A percentile compares a stretch with the other conserved stretches of the same genome.
Evolutionary conservation across 2,329 filamentous ascomycete genomes (phyloP).

Genomic region (Cladosporium sp.): DNA sequence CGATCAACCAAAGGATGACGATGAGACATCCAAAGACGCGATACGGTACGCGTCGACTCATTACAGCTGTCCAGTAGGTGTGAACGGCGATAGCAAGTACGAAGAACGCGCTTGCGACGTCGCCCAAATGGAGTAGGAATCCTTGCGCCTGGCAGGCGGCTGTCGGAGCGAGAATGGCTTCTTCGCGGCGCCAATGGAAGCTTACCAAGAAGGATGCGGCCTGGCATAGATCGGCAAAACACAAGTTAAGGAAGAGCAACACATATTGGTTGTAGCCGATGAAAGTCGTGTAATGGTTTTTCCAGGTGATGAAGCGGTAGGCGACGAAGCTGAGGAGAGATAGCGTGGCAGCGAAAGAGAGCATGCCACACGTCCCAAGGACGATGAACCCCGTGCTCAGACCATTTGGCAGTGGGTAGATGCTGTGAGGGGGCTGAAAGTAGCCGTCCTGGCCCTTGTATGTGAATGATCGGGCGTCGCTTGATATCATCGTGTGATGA

Average conservation of each 20-base stretch:
- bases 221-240: conserved; percentile 67
- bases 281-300: conserved; percentile 28
- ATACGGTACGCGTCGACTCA: conserved; percentile 50
- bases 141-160: conserved; percentile 60
- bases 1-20: conserved; percentile 53
- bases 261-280: conserved; percentile 59
- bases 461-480: not conserved
- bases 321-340: conserved; percentile 30
- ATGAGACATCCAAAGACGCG: conserved; percentile 49
- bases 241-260: conserved; percentile 64
- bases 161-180: conserved; percentile 53
- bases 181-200: conserved; percentile 52
- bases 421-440: conserved; percentile 10
- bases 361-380: conserved; percentile 6
- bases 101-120: conserved; percentile 63
- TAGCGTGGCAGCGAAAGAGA: conserved; percentile 15
- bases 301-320: conserved; percentile 28
- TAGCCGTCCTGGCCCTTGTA: conserved; percentile 4
- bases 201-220: conserved; percentile 61
- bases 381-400: conserved; percentile 3
- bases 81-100: conserved; percentile 63
- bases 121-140: conserved; percentile 63
- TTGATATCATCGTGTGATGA: not conserved
- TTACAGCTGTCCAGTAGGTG: conserved; percentile 61
- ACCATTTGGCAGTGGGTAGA: not conserved